Evolutionary conservation across 2,329 filamentous ascomycete genomes (phyloP), one percentile per base, ranked within the genome.

Genomic region (Ceratocystis variospora): DNA sequence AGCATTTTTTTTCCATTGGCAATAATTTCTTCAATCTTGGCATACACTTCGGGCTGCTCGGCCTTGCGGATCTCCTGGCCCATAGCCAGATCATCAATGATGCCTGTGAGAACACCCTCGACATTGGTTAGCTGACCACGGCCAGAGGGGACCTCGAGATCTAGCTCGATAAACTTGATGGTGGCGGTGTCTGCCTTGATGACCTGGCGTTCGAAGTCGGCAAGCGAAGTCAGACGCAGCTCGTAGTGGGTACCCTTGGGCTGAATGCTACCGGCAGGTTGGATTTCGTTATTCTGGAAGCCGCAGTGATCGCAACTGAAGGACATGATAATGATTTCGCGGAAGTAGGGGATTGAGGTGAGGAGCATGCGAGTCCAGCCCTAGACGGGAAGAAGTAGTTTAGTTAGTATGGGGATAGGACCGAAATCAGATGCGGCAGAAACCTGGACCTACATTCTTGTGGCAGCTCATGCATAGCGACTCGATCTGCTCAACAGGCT

Each of bases 311-410:
- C 86, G 80, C 94, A 99, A 70, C 84, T 83, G 76, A 99, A 99
- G 69, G 93, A 97, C 87, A 96, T 96, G 76, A 99, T 84, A 72
- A 99, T 90, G 69, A 99, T 87, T 76, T 99, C 93, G 78, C 91
- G 90, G 80, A 99, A 99, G 81, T 90, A 97, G 17, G 94, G 94
- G 66, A 99, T 96, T 70, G 86, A 85, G 17, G 95, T 96, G 65
- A 99, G 85, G 55, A 99, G 85, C 25, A 99, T 83, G 68, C 87
- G 84, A 15, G 94, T 99, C 1, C 80, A 83, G 72, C 94, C 94
- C 89, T 95, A 48, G 10, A 61, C 2, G 37, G 37, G 8, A 31
- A 61, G 22, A 3, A 37, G 15, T 4, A 46, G 70, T 72, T 68
- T 71, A 70, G 55, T 57, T 46, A 22, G 19, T 10, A 10, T 44